A percentile compares a stretch with the other conserved stretches of the same genome.
These are phyloP conservation scores for Lentinus polychrous DNA, from an alignment of 1,284 basidiomycete species.

Conservation along the genomic window DNA sequence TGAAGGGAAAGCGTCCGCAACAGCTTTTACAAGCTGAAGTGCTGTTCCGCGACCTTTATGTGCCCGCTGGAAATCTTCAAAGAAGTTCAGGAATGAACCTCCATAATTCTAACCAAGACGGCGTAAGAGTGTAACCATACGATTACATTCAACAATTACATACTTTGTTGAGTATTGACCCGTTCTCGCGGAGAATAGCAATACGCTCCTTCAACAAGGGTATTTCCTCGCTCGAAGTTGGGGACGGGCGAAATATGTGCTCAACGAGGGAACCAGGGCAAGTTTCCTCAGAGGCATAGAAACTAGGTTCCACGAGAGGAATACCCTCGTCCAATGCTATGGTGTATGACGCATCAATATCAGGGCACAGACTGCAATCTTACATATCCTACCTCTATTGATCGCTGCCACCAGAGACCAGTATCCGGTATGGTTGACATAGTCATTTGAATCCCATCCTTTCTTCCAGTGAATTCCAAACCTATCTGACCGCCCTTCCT, in stretches of 20 bases:
- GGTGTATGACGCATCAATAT: neutral
- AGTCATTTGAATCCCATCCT: constrained; percentile 49
- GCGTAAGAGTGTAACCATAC: neutral
- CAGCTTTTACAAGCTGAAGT: constrained; percentile 64
- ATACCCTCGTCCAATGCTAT: constrained; percentile 54
- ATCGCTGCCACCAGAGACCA: constrained; percentile 77
- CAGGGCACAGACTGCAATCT: neutral
- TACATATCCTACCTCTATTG: constrained; percentile 50
- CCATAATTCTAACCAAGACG: constrained; percentile 44
- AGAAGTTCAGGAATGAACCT: constrained; percentile 64
- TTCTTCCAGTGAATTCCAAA: constrained; percentile 72
- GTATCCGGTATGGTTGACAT: constrained; percentile 64
- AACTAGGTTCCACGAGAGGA: constrained; percentile 68
- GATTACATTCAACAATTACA: constrained; percentile 16
- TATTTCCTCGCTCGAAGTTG: constrained; percentile 50
- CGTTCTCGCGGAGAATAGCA: constrained; percentile 65
- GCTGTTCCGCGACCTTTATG: constrained; percentile 52
- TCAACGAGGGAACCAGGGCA: constrained; percentile 65
- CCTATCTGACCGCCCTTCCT: constrained; percentile 44
- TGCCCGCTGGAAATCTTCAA: constrained; percentile 51
- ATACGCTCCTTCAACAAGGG: constrained; percentile 67
- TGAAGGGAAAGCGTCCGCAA: constrained; percentile 63
- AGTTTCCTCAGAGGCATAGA: constrained; percentile 58
- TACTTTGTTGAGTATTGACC: constrained; percentile 59
- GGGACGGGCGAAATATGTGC: constrained; percentile 56